Percentiles rank a stretch among this genome's conserved stretches.
Conservation (phyloP, 176 grass and related monocot species). For the Musa beccarii region DNA sequence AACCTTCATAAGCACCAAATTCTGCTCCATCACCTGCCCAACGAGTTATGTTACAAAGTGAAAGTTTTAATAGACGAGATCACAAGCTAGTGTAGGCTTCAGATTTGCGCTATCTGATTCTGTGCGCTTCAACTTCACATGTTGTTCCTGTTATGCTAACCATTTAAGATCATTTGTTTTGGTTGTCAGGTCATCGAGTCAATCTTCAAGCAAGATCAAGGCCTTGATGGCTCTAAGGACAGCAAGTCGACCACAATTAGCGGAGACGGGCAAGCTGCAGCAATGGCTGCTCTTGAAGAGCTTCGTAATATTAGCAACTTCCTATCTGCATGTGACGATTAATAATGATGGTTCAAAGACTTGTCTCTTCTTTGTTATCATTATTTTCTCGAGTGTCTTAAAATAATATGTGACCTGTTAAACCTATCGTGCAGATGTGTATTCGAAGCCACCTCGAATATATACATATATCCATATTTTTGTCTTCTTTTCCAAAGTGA, state of each 20-base stretch:
- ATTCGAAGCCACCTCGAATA: too few relatives aligned
- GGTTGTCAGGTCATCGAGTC: slow-evolving; percentile 2
- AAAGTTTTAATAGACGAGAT: too few relatives aligned
- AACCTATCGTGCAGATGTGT: too few relatives aligned
- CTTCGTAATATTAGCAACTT: slow-evolving; percentile 14
- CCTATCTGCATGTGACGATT: neutral
- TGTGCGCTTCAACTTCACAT: neutral
- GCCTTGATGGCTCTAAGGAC: too few relatives aligned
- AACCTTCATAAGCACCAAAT: too few relatives aligned
- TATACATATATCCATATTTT: too few relatives aligned
- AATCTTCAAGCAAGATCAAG: neutral
- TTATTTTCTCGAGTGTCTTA: neutral
- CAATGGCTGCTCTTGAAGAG: neutral
- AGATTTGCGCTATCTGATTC: neutral
- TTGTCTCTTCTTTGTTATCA: neutral
- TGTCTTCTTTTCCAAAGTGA: too few relatives aligned
- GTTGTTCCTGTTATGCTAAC: neutral
- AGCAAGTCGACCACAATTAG: neutral
- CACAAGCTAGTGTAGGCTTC: neutral
- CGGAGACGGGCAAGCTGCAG: neutral
- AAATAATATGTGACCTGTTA: neutral
- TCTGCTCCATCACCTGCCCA: too few relatives aligned
- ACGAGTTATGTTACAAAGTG: too few relatives aligned
- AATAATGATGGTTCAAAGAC: neutral
- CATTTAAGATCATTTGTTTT: neutral